These are phyloP conservation scores for Boletellus deceptivus DNA, from an alignment of 1,284 basidiomycete species.

Conservation along the genomic window DNA sequence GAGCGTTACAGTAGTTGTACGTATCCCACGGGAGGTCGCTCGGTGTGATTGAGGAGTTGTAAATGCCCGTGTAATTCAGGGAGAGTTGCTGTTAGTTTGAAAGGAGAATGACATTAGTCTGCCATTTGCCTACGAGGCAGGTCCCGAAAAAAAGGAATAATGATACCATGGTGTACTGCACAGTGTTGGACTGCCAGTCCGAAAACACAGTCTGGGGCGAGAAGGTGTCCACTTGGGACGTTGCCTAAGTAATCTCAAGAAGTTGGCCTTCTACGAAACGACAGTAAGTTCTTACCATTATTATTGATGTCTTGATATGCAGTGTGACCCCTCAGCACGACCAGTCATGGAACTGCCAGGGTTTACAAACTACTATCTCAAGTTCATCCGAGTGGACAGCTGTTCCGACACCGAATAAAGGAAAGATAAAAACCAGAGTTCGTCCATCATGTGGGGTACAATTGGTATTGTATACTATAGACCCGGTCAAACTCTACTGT, in stretches of 20 bases:
- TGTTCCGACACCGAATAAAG: neutral
- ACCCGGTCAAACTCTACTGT: constrained; percentile 4
- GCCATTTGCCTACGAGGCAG: neutral
- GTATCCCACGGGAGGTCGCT: constrained; percentile 45
- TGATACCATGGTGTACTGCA: constrained; percentile 15
- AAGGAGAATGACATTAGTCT: neutral
- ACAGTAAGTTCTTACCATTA: too few species aligned
- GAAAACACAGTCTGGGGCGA: neutral
- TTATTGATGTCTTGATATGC: too few species aligned
- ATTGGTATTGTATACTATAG: neutral
- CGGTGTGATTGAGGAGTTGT: constrained; percentile 44
- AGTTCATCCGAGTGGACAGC: too few species aligned
- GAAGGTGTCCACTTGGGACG: neutral
- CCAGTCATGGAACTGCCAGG: too few species aligned
- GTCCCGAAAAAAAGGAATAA: neutral
- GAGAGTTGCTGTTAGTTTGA: constrained; percentile 7
- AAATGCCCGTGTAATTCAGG: constrained; percentile 27
- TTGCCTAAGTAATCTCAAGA: too few species aligned
- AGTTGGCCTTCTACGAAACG: too few species aligned
- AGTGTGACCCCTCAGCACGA: too few species aligned
- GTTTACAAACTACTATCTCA: too few species aligned
- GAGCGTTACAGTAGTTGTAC: constrained; percentile 56
- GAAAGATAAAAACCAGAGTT: neutral
- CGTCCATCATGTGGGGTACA: constrained; percentile 1
- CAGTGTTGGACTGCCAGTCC: neutral